phyloP scores from a whole-genome alignment of 176 grass and related monocot species.

The Eleusine indica region DNA sequence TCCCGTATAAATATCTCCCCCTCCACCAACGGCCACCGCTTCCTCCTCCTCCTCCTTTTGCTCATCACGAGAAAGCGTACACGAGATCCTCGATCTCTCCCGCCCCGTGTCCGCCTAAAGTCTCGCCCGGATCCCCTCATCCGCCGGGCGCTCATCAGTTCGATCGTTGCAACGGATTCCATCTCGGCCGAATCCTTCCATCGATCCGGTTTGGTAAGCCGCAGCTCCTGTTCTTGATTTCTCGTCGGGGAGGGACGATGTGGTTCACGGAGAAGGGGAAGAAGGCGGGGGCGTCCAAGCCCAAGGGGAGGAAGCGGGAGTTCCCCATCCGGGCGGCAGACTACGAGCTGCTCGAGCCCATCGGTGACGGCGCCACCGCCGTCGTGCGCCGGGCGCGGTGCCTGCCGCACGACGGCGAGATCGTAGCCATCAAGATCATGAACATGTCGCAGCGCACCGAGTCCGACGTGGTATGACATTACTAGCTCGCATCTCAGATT shows the following conservation, averaged over 20 bases:
- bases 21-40: constrained; percentile 20
- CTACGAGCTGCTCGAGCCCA: constrained; percentile 77
- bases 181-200: not conserved
- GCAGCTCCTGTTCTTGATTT: not conserved
- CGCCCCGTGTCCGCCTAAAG: constrained; percentile 5
- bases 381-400: constrained; percentile 77
- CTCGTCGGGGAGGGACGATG: not conserved
- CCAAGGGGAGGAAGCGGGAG: constrained; percentile 58
- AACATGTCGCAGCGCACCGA: constrained; percentile 63
- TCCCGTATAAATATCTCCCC: constrained; percentile 10
- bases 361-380: constrained; percentile 91
- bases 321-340: constrained; percentile 62
- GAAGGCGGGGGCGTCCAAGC: not conserved
- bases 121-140: not conserved
- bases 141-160: not conserved
- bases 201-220: not conserved
- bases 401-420: constrained; percentile 60
- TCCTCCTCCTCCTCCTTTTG: not conserved
- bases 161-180: not conserved
- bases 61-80: constrained; percentile 45
- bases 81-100: not conserved
- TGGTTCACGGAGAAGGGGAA: constrained; percentile 30
- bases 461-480: constrained; percentile 58
- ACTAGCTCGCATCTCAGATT: too few relatives aligned
- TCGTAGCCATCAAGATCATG: constrained; percentile 93